Conservation (phyloP, 2,329 filamentous ascomycete genomes). For the Pseudodiploospora longispora region DNA sequence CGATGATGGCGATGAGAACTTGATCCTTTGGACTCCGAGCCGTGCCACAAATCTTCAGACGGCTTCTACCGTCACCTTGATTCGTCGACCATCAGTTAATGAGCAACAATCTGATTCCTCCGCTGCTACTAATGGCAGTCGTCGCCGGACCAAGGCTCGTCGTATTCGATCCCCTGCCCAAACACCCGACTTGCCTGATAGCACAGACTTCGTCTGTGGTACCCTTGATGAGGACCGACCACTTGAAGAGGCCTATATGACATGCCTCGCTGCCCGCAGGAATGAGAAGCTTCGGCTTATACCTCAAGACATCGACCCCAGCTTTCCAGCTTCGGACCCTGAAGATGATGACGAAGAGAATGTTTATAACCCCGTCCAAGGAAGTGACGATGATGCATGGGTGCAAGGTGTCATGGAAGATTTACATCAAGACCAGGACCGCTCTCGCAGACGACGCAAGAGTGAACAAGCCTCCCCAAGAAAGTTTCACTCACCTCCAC, state of each 20-base stretch:
- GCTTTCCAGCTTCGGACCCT: constrained; percentile 89
- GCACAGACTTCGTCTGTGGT: constrained; percentile 98
- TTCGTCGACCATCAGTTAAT: constrained; percentile 29
- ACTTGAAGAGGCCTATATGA: constrained; percentile 87
- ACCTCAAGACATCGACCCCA: constrained; percentile 96
- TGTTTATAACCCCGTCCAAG: constrained; percentile 49
- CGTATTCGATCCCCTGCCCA: constrained; percentile 28
- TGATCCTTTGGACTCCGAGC: constrained; percentile 48
- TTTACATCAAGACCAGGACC: constrained; percentile 50
- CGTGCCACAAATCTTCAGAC: constrained; percentile 28
- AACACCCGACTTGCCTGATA: constrained; percentile 84
- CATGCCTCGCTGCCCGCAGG: constrained; percentile 72
- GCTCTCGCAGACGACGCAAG: constrained; percentile 39
- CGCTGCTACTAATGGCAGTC: constrained; percentile 35
- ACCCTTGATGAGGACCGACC: constrained; percentile 93
- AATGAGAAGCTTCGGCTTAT: constrained; percentile 72
- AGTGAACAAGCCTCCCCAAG: constrained; percentile 39
- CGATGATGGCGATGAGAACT: constrained; percentile 56
- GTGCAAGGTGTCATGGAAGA: constrained; percentile 66
- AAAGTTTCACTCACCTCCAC: constrained; percentile 36
- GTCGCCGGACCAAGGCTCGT: constrained; percentile 21
- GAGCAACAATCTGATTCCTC: constrained; percentile 55
- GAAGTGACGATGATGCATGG: constrained; percentile 62
- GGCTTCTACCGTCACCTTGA: constrained; percentile 25
- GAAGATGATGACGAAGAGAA: constrained; percentile 78